phyloP scores from a whole-genome alignment of 1,284 basidiomycete genomes.

The Sphaerobolus stellatus region DNA sequence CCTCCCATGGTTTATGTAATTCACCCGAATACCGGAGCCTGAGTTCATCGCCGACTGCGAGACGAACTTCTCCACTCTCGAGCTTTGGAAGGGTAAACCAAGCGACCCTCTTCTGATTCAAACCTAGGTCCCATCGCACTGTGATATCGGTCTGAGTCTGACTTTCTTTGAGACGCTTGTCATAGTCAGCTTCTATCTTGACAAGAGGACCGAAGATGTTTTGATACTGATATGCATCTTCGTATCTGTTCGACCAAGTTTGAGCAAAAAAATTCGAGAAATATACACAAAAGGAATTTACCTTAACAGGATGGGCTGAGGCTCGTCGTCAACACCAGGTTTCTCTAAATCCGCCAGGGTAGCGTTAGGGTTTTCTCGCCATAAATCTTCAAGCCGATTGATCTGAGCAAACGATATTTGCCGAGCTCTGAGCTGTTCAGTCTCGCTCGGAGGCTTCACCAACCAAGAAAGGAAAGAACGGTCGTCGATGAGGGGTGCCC shows the following conservation, averaged over 20 bases:
- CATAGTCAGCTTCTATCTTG: constrained; percentile 99
- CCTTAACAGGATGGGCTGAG: constrained; percentile 83
- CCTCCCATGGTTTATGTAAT: constrained; percentile 92
- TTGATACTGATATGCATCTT: constrained; percentile 99
- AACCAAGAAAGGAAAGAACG: constrained; percentile 98
- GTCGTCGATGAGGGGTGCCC: constrained; percentile 99
- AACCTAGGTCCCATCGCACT: constrained; percentile 95
- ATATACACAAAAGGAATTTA: constrained; percentile 24
- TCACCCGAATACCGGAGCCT: constrained; percentile 88
- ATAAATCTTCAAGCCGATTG: constrained; percentile 95
- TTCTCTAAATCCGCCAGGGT: constrained; percentile 97
- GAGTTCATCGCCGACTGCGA: constrained; percentile 97
- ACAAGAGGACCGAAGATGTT: constrained; percentile 98
- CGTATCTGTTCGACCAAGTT: constrained; percentile 52
- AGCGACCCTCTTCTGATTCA: constrained; percentile 96
- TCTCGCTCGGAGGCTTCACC: constrained; percentile 94
- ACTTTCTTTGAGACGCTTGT: constrained; percentile 95
- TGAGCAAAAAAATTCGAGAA: not conserved
- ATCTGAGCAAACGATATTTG: constrained; percentile 98
- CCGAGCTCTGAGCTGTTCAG: constrained; percentile 91
- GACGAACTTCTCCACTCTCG: constrained; percentile 95
- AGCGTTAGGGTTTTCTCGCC: constrained; percentile 95
- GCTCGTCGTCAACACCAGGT: constrained; percentile 94
- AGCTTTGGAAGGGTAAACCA: constrained; percentile 97
- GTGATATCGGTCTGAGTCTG: constrained; percentile 97